Conservation (phyloP, 495 filamentous ascomycete species). For the Lasiosphaeris hirsuta region DNA sequence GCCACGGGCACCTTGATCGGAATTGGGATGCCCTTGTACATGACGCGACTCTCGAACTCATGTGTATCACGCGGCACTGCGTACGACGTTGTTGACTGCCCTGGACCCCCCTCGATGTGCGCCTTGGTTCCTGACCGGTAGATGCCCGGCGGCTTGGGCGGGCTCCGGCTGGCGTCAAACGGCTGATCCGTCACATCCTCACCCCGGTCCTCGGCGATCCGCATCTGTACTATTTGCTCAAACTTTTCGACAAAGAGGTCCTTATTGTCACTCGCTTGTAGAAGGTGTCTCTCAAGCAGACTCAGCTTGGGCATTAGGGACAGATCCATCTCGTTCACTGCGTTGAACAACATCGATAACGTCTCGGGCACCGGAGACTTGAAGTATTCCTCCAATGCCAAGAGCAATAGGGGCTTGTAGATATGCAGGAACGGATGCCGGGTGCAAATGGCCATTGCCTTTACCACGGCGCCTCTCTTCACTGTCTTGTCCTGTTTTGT, state of each 20-base stretch:
- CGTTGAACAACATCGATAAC: constrained; percentile 81
- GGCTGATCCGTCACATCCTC: constrained; percentile 39
- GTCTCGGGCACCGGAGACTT: constrained; percentile 87
- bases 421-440: constrained; percentile 98
- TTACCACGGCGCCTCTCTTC: constrained; percentile 90
- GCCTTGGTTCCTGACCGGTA: constrained; percentile 54
- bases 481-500: constrained; percentile 93
- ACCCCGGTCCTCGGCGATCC: constrained; percentile 51
- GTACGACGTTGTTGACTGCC: constrained; percentile 41
- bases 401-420: constrained; percentile 92
- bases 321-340: constrained; percentile 95
- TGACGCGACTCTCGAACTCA: constrained; percentile 90
- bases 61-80: constrained; percentile 87
- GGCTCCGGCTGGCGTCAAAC: constrained; percentile 45
- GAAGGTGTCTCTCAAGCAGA: constrained; percentile 75
- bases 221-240: constrained; percentile 79
- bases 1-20: constrained; percentile 94
- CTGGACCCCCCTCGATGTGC: constrained; percentile 42
- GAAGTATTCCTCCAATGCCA: constrained; percentile 98
- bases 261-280: constrained; percentile 88
- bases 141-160: constrained; percentile 45
- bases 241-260: constrained; percentile 98
- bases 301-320: constrained; percentile 88
- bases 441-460: constrained; percentile 99
- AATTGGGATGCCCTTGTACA: constrained; percentile 92